These are phyloP conservation scores for Bryum argenteum DNA, from an alignment of 225 moss, liverwort and hornwort genomes.

Conservation along the genomic window DNA sequence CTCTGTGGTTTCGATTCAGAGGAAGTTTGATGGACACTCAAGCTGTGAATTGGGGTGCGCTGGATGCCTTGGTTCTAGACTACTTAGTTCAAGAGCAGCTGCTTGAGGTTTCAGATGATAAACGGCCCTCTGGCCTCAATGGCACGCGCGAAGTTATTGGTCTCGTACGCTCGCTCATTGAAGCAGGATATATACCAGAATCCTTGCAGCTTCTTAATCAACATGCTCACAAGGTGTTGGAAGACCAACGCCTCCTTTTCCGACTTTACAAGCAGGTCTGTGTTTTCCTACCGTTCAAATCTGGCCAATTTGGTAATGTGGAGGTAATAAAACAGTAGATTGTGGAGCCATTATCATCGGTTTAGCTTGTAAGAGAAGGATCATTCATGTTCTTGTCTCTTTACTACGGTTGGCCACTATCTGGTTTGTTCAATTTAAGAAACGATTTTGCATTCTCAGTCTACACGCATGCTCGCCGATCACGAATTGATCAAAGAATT, in stretches of 20 bases:
- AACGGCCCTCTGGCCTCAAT: slow-evolving; percentile 18
- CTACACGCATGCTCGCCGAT: background rate
- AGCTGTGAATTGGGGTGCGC: slow-evolving; percentile 66
- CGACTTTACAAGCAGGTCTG: slow-evolving; percentile 78
- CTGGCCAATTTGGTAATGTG: background rate
- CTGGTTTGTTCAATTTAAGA: background rate
- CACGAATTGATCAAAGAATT: slow-evolving; percentile 16
- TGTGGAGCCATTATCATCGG: background rate
- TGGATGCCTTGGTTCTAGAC: slow-evolving; percentile 74
- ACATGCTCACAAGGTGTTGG: slow-evolving; percentile 56
- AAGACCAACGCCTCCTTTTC: slow-evolving; percentile 75
- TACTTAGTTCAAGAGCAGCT: slow-evolving; percentile 65
- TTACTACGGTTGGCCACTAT: background rate
- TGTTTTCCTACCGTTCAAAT: background rate
- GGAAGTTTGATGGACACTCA: slow-evolving; percentile 64
- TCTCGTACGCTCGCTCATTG: slow-evolving; percentile 62
- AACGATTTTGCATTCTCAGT: background rate
- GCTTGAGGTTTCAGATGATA: slow-evolving; percentile 46
- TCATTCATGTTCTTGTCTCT: background rate
- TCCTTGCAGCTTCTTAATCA: slow-evolving; percentile 64
- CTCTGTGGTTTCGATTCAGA: slow-evolving; percentile 27
- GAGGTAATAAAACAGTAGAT: background rate
- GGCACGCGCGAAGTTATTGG: slow-evolving; percentile 49
- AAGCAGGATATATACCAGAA: slow-evolving; percentile 64
- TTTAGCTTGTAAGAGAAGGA: background rate